These are phyloP conservation scores for Boehmeria nivea DNA, from an alignment of 306 rosid genomes.

Conservation along the genomic window DNA sequence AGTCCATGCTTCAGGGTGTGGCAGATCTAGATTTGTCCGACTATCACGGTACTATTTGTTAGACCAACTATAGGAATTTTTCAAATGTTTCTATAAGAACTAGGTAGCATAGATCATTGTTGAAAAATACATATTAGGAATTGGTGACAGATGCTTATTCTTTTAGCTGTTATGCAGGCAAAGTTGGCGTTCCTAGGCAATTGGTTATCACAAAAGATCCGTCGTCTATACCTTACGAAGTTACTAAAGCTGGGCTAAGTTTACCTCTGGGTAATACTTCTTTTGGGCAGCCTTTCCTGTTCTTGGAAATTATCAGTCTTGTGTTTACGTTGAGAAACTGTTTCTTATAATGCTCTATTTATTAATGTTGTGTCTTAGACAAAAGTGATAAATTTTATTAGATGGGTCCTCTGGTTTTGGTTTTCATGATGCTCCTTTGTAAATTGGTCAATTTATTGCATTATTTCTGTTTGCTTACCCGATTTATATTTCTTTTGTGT, in stretches of 20 bases:
- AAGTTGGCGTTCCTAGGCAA: slow-evolving; percentile 72
- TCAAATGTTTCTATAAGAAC: not conserved
- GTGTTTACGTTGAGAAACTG: too few relatives aligned
- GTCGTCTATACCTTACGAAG: slow-evolving; percentile 61
- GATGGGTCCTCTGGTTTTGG: not conserved
- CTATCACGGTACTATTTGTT: slow-evolving; percentile 43
- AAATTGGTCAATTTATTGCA: too few relatives aligned
- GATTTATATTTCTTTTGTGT: too few relatives aligned
- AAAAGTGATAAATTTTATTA: too few relatives aligned
- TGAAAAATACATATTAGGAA: not conserved
- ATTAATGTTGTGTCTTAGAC: too few relatives aligned
- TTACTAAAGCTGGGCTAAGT: slow-evolving; percentile 60
- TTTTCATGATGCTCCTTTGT: not conserved
- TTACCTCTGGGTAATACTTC: slow-evolving; percentile 62
- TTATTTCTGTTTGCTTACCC: too few relatives aligned
- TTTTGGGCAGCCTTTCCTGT: not conserved
- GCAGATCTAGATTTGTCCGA: slow-evolving; percentile 71
- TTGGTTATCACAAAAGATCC: slow-evolving; percentile 69
- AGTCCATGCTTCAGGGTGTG: slow-evolving; percentile 88
- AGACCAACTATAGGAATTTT: not conserved
- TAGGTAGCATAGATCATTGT: slow-evolving; percentile 1
- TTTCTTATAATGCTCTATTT: too few relatives aligned
- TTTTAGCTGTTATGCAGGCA: slow-evolving; percentile 42
- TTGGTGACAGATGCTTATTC: slow-evolving; percentile 9
- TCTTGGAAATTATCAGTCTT: not conserved